These are phyloP conservation scores for Apiospora aurea DNA, from an alignment of 2,329 filamentous ascomycete species.

Conservation along the genomic window DNA sequence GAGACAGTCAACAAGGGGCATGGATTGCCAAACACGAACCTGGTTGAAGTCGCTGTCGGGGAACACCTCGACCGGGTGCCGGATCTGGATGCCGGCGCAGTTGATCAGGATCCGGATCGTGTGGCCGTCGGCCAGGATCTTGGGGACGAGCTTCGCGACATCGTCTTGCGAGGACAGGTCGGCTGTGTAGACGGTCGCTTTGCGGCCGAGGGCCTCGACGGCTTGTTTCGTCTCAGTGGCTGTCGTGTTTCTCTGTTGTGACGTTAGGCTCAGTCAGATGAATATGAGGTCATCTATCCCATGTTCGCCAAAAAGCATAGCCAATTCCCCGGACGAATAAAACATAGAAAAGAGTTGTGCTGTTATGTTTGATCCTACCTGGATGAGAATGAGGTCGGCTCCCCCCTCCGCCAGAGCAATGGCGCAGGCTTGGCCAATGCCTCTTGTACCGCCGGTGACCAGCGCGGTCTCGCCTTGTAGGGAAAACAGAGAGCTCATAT, in stretches of 20 bases:
- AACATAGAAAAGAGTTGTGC: neutral
- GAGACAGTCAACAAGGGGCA: neutral
- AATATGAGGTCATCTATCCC: too few species aligned
- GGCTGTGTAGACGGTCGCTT: constrained; percentile 70
- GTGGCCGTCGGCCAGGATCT: constrained; percentile 67
- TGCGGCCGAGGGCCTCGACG: constrained; percentile 71
- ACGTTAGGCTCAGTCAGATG: neutral
- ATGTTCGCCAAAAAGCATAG: too few species aligned
- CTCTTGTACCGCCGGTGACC: constrained; percentile 63
- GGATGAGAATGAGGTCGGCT: constrained; percentile 62
- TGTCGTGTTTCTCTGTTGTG: constrained; percentile 49
- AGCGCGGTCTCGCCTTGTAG: constrained; percentile 64
- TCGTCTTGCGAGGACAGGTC: constrained; percentile 70
- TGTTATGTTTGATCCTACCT: constrained; percentile 45
- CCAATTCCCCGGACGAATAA: too few species aligned
- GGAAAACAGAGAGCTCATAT: constrained; percentile 53
- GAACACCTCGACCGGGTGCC: constrained; percentile 66
- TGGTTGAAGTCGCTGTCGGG: constrained; percentile 23
- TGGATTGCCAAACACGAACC: neutral
- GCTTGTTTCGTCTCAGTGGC: constrained; percentile 62
- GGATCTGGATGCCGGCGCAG: constrained; percentile 84
- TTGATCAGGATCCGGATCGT: constrained; percentile 81
- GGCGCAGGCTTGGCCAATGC: constrained; percentile 64
- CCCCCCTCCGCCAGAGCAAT: constrained; percentile 65
- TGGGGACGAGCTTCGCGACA: constrained; percentile 66